Evolutionary conservation across 2,329 filamentous ascomycete genomes (phyloP), one percentile per base, ranked within the genome.

Genomic region (Colletotrichum lindemuthianum): DNA sequence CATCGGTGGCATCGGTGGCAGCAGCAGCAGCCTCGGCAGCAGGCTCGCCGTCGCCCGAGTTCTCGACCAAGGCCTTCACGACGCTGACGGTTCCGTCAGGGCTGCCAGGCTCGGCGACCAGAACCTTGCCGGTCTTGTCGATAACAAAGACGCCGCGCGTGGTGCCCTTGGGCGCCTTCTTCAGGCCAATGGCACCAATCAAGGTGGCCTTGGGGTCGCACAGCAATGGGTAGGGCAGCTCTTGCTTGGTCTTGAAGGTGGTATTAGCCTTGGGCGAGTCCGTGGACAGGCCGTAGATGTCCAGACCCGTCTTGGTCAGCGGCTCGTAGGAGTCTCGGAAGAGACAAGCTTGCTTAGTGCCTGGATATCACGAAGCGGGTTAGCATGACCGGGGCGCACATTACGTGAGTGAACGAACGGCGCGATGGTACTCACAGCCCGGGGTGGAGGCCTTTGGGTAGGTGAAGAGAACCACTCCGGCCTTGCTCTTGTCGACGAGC

Each of bases 361-460:
- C 94, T 97, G 67, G 67, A 34, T 50, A 54, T 55, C 43, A 33
- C 3, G 40, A 2, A n/a, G 24, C 60, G 11, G 9, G 37, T 66
- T 24, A 66, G 63, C 54, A 51, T 5, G 37, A 9, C 11, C 41
- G 33, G n/a, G 33, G 34, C 13, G 11, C 15, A 52, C 36, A 45
- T 45, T 11, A 43, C 10, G 24, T 24, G 44, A 24, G 12, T 13
- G 6, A 13, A 10, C 15, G 32, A 39, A 45, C 12, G 49, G 6
- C 24, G 24, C 24, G 24, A 16, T 16, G 63, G n/a, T 60, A 76
- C 92, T 87, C 88, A 97, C 95, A 98, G 68, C 95, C 95, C 41
- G 93, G 92, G 24, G 96, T 99, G 34, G 91, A 96, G 11, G 96
- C 96, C 80, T 92, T 96, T 64, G 96, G 96, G 75, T 98, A 98